Evolutionary conservation across 31 red algal species (phyloP).

Genomic region (Odonthalia washingtoniensis): DNA sequence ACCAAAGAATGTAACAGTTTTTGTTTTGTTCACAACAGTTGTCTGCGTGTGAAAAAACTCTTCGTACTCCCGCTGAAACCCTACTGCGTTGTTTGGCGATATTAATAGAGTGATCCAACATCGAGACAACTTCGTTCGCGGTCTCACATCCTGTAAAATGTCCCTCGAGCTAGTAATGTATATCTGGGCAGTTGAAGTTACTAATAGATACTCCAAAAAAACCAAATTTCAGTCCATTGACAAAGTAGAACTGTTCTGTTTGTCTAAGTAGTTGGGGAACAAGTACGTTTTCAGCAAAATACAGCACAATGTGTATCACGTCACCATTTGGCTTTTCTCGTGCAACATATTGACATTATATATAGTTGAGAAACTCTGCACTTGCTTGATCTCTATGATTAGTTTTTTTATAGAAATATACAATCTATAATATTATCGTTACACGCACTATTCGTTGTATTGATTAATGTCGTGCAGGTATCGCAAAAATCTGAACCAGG

Average conservation of each 20-base stretch:
- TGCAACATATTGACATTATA: background rate
- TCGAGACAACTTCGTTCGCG: slow-evolving; percentile 5
- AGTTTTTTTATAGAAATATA: background rate
- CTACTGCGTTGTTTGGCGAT: background rate
- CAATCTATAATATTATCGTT: background rate
- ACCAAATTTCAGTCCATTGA: slow-evolving; percentile 30
- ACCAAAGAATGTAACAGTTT: slow-evolving; percentile 39
- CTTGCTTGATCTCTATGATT: slow-evolving; percentile 1
- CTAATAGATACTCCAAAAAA: slow-evolving; percentile 20
- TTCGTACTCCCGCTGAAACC: background rate
- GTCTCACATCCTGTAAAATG: slow-evolving; percentile 1
- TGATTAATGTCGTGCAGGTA: no score
- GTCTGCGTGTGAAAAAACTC: slow-evolving; percentile 14
- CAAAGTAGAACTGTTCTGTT: slow-evolving; percentile 10
- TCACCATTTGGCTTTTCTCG: background rate
- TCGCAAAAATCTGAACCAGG: slow-evolving; percentile 48
- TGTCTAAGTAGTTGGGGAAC: background rate
- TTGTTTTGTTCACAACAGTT: slow-evolving; percentile 50
- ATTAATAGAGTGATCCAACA: background rate
- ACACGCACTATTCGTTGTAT: background rate
- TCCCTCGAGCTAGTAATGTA: background rate
- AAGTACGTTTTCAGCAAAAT: slow-evolving; percentile 27
- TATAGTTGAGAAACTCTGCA: slow-evolving; percentile 9
- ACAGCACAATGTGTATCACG: background rate
- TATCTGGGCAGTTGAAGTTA: background rate